Evolutionary conservation across 305 asterid species (phyloP).

Genomic region (Striga hermonthica): DNA sequence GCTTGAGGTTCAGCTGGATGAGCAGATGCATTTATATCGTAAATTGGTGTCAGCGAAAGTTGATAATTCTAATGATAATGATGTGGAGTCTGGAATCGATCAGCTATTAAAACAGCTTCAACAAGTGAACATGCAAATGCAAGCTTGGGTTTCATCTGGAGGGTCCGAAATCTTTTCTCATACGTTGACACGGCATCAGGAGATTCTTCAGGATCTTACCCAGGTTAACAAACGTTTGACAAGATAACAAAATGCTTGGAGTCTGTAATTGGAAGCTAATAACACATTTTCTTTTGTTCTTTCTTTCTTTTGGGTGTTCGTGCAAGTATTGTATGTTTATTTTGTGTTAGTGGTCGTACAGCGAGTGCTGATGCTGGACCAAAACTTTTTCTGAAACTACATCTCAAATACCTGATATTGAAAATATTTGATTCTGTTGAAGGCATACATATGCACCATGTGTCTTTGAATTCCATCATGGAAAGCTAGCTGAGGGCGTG

Average conservation of each 20-base stretch:
- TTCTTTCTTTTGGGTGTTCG: neutral
- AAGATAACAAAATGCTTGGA: constrained; percentile 20
- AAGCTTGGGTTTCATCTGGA: constrained; percentile 98
- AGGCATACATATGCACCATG: neutral
- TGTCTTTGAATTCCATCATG: constrained; percentile 16
- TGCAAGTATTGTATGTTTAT: neutral
- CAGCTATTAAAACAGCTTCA: constrained; percentile 85
- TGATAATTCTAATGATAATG: constrained; percentile 55
- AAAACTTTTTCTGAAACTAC: neutral
- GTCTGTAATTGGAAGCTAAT: constrained; percentile 14
- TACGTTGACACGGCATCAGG: constrained; percentile 93
- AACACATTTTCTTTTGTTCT: neutral
- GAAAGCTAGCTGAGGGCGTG: constrained; percentile 23
- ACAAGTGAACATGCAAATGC: constrained; percentile 86
- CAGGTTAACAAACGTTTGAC: constrained; percentile 48
- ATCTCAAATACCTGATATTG: neutral
- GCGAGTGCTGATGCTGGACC: constrained; percentile 23
- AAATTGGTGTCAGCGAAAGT: constrained; percentile 65
- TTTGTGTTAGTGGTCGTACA: constrained; percentile 21
- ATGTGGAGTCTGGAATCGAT: constrained; percentile 70
- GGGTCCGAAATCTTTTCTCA: constrained; percentile 95
- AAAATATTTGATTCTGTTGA: neutral
- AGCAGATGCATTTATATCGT: constrained; percentile 89
- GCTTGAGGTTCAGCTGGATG: constrained; percentile 89
- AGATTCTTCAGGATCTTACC: constrained; percentile 89